Conservation (phyloP, 768 basidiomycete species). For the Leccinum disarticulatum region DNA sequence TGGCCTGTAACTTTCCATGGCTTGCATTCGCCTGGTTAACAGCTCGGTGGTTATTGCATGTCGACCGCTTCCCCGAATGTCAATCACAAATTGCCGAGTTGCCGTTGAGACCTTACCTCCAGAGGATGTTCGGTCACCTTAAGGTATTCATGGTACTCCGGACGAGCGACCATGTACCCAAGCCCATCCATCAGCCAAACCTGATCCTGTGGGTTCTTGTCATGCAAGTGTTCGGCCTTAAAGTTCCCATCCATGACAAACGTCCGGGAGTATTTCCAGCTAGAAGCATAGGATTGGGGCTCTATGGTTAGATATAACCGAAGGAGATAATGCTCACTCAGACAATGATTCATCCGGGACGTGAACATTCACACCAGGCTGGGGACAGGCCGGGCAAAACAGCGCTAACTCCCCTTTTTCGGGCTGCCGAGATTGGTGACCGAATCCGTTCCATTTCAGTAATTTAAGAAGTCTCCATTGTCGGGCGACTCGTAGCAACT, state of each 20-base stretch:
- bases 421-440: not conserved
- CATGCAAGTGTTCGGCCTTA: not conserved
- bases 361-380: slow-evolving; percentile 5
- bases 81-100: not conserved
- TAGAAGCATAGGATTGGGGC: too few species aligned
- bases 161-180: not conserved
- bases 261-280: not conserved
- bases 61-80: not conserved
- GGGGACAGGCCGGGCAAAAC: slow-evolving; percentile 30
- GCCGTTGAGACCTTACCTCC: not conserved
- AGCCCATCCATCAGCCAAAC: not conserved
- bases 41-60: not conserved
- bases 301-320: too few species aligned
- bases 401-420: not conserved
- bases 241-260: not conserved
- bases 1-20: not conserved
- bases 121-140: not conserved
- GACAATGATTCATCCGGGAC: too few species aligned
- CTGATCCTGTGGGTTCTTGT: not conserved
- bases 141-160: not conserved
- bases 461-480: slow-evolving; percentile 22
- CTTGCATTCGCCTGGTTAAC: slow-evolving; percentile 1
- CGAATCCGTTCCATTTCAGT: slow-evolving; percentile 20
- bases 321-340: too few species aligned
- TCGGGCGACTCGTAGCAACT: slow-evolving; percentile 14